A percentile compares a stretch with the other conserved stretches of the same genome.
These are phyloP conservation scores for Blepharisma japonicum DNA, from an alignment of 73 alveolate species.

Conservation along the genomic window DNA sequence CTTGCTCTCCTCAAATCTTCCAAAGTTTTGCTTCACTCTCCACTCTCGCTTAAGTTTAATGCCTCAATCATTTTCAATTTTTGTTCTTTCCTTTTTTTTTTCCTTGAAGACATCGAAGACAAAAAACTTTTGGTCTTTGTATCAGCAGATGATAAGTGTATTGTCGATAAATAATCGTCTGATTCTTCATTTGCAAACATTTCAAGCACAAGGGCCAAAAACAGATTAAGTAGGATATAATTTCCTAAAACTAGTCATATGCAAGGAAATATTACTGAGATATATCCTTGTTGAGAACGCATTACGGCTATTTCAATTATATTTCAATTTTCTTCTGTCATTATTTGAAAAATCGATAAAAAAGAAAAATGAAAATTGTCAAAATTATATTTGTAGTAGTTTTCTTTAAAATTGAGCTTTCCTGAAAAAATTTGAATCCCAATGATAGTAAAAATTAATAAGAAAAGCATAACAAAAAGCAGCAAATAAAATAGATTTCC, in stretches of 20 bases:
- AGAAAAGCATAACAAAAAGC: conserved; percentile 83
- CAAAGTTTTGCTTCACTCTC: neutral
- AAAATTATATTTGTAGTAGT: conserved; percentile 69
- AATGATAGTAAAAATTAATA: conserved; percentile 83
- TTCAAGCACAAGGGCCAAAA: conserved; percentile 89
- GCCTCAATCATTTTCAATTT: neutral
- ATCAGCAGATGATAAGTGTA: neutral
- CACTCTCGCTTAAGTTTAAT: neutral
- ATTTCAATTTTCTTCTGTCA: conserved; percentile 93
- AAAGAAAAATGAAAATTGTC: conserved; percentile 85
- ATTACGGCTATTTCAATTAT: conserved; percentile 35
- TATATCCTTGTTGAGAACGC: conserved; percentile 35
- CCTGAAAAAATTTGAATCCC: conserved; percentile 97
- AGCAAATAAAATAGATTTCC: conserved; percentile 45
- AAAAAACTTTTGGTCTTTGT: neutral
- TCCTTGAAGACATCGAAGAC: neutral
- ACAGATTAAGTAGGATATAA: conserved; percentile 85
- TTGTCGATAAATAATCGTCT: neutral
- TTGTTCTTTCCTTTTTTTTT: conserved; percentile 37
- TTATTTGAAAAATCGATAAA: conserved; percentile 79
- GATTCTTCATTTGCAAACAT: conserved; percentile 45
- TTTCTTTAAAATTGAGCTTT: conserved; percentile 45
- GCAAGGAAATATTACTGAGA: conserved; percentile 72
- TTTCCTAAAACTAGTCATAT: conserved; percentile 95
- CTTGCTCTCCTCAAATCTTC: too few species aligned